A percentile compares a stretch with the other conserved stretches of the same genome.
Evolutionary conservation across 495 filamentous ascomycete species (phyloP).

Genomic region (Penicillium antarcticum): DNA sequence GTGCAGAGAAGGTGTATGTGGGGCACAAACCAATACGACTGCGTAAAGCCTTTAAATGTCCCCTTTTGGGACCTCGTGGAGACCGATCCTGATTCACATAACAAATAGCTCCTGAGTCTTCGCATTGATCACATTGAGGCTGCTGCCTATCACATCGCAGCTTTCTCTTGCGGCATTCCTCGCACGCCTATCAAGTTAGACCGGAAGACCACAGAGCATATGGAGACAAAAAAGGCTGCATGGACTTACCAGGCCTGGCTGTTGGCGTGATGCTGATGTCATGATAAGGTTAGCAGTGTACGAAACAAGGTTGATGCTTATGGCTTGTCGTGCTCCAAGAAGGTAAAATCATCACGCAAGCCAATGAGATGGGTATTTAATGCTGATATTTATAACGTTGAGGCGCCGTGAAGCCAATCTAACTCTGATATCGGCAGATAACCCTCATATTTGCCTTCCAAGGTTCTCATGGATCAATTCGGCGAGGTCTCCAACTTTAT

Average conservation of each 20-base stretch:
- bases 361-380: too few relatives aligned
- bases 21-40: conserved; percentile 10
- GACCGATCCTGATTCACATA: conserved; percentile 8
- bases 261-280: not conserved
- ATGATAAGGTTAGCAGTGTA: too few relatives aligned
- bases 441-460: too few relatives aligned
- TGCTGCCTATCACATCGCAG: conserved; percentile 15
- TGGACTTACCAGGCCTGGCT: conserved; percentile 9
- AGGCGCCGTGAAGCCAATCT: too few relatives aligned
- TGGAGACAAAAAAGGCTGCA: not conserved
- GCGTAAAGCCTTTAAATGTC: conserved; percentile 12
- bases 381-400: too few relatives aligned
- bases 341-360: too few relatives aligned
- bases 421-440: too few relatives aligned
- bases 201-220: not conserved
- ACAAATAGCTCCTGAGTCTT: conserved; percentile 10
- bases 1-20: not conserved
- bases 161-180: conserved; percentile 18
- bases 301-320: too few relatives aligned
- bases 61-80: conserved; percentile 14
- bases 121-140: conserved; percentile 13
- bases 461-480: too few relatives aligned
- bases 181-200: conserved; percentile 9
- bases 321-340: too few relatives aligned
- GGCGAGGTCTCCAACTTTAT: too few relatives aligned